Evolutionary conservation across 345 rosid genomes (phyloP).

Genomic region (Mercurialis annua): DNA sequence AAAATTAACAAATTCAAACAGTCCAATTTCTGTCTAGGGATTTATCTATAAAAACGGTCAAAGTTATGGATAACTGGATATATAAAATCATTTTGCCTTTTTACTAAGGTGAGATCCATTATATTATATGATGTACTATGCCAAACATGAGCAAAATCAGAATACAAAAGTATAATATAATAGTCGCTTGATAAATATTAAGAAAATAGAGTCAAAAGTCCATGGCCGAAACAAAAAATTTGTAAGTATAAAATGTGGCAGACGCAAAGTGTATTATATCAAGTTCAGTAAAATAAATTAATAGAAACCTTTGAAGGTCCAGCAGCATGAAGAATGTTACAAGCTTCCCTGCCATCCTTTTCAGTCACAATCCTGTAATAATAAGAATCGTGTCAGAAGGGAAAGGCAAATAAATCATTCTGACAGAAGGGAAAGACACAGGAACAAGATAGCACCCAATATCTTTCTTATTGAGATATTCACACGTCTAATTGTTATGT

Average conservation of each 20-base stretch:
- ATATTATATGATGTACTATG: neutral
- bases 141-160: neutral
- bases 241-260: neutral
- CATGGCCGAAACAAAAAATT: neutral
- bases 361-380: conserved; percentile 67
- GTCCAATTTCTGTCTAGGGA: no score
- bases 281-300: neutral
- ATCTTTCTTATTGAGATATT: neutral
- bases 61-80: no score
- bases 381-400: conserved; percentile 24
- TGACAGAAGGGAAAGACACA: conserved; percentile 4
- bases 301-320: conserved; percentile 86
- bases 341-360: conserved; percentile 84
- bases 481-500: neutral
- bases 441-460: neutral
- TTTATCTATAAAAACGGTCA: no score
- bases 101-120: no score
- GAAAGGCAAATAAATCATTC: neutral
- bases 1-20: no score
- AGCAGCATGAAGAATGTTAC: conserved; percentile 84
- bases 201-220: neutral
- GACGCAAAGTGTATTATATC: neutral
- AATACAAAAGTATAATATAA: no score
- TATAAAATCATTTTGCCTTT: no score
- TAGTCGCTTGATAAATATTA: neutral